Conservation (phyloP, 352 stramenopile genomes). For the Phytophthora capsici region DNA sequence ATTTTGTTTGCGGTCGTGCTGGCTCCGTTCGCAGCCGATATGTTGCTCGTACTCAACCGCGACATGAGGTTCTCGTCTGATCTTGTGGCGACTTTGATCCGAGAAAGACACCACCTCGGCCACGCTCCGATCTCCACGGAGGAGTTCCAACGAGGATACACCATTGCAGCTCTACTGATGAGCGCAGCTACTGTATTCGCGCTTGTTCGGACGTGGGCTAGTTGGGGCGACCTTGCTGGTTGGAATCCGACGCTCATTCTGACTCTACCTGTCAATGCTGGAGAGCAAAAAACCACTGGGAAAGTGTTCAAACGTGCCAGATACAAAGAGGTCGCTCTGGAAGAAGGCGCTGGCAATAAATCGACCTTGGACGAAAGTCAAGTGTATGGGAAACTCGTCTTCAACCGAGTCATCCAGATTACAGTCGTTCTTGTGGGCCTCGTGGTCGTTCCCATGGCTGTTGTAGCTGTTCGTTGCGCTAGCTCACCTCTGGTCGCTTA, state of each 20-base stretch:
- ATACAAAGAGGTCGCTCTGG: conserved; percentile 16
- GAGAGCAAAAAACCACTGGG: background rate
- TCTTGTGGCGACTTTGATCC: conserved; percentile 27
- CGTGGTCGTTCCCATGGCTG: conserved; percentile 5
- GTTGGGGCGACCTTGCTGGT: conserved; percentile 21
- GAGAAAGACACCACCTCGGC: conserved; percentile 41
- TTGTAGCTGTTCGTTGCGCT: conserved; percentile 14
- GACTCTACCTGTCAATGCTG: background rate
- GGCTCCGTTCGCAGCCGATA: conserved; percentile 39
- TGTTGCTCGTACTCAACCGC: conserved; percentile 42
- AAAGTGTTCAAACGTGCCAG: conserved; percentile 15
- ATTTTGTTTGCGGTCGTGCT: conserved; percentile 35
- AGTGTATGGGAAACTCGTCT: background rate
- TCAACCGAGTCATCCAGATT: conserved; percentile 11
- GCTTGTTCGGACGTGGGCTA: conserved; percentile 8
- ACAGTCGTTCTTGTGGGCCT: conserved; percentile 17
- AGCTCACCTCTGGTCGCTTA: conserved; percentile 27
- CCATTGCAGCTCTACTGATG: conserved; percentile 18
- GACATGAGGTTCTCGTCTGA: conserved; percentile 51
- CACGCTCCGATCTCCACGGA: conserved; percentile 40
- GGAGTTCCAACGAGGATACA: conserved; percentile 39
- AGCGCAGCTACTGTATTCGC: conserved; percentile 22
- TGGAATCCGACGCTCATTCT: conserved; percentile 26
- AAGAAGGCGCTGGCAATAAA: conserved; percentile 6
- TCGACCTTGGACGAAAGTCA: background rate